Base-by-base conservation (phyloP, 1,284 basidiomycete genomes). In the Moniliophthora roreri region DNA sequence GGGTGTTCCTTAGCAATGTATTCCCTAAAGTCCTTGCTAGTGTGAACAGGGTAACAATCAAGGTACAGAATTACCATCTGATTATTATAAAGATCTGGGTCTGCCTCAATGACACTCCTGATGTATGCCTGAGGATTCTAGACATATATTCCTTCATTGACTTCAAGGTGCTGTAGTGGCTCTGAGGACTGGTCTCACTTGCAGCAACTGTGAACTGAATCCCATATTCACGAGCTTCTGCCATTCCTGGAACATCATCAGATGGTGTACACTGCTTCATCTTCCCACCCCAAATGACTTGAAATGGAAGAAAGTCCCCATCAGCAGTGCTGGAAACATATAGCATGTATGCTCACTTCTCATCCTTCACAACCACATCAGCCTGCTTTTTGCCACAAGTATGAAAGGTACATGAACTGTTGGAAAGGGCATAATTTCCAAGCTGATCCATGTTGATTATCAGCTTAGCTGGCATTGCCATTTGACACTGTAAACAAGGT, bases 341-440 rank as follows among this genome's bases (percentile, higher is more conserved):
- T 1, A 71, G 41, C 4, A 64, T 68, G 48, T 60, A 70, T 0
- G 68, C 64, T 1, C 54, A 55, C 42, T 70, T 71, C 50, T 70
- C 61, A 23, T 70, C 63, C 8, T 62, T 62, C 0, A 55, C 61
- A 4, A 60, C 39, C 51, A 66, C 57, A 16, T 65, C 59, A 16
- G 70, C 67, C 41, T 71, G 67, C 11, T 45, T 39, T 0, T 59
- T 46, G 1, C 64, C 65, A 15, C 34, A 55, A 1, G 62, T 53
- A 13, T 59, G 36, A 38, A 39, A 69, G 0, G 65, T 70, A 1
- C 26, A 52, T 3, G 53, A 54, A 44, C 54, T 61, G 28, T 54
- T 61, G 0, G 58, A 57, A 3, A 68, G 45, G 11, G 65, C 26
- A 39, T 62, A 54, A 4, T 51, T 51, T 0, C 66, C 62, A 0